A percentile compares a stretch with the other conserved stretches of the same genome.
Conservation (phyloP, 306 rosid species). For the Sophora flavescens region DNA sequence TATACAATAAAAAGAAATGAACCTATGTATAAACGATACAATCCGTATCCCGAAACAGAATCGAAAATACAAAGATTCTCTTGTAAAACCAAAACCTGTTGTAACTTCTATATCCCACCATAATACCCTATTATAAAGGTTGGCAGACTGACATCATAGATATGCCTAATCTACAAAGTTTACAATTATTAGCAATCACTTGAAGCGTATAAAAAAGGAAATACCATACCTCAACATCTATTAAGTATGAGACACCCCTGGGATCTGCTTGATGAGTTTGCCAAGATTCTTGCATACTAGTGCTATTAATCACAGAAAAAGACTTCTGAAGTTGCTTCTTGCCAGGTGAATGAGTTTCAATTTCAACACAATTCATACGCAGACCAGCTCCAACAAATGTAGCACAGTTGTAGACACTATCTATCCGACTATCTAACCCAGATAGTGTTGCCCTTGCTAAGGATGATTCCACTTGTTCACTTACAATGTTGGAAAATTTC, state of each 20-base stretch:
- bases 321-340: slow-evolving; percentile 19
- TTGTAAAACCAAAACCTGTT: no score
- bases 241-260: slow-evolving; percentile 6
- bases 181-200: neutral
- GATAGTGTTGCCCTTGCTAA: slow-evolving; percentile 4
- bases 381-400: neutral
- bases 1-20: no score
- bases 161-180: slow-evolving; percentile 14
- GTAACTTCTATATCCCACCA: no score
- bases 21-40: no score
- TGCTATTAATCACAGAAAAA: slow-evolving; percentile 1
- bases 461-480: slow-evolving; percentile 33
- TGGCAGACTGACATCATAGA: neutral
- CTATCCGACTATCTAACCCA: neutral
- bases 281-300: neutral
- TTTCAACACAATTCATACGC: slow-evolving; percentile 33
- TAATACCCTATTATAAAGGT: no score
- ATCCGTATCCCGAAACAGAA: no score
- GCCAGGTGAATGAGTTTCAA: slow-evolving; percentile 13
- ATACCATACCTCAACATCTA: slow-evolving; percentile 37
- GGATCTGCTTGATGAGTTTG: slow-evolving; percentile 33
- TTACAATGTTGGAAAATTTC: neutral
- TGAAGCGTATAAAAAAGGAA: slow-evolving; percentile 21
- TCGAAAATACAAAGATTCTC: no score
- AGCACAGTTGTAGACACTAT: slow-evolving; percentile 32